Conservation (phyloP, 1,284 basidiomycete genomes). For the Ganoderma resinaceum region DNA sequence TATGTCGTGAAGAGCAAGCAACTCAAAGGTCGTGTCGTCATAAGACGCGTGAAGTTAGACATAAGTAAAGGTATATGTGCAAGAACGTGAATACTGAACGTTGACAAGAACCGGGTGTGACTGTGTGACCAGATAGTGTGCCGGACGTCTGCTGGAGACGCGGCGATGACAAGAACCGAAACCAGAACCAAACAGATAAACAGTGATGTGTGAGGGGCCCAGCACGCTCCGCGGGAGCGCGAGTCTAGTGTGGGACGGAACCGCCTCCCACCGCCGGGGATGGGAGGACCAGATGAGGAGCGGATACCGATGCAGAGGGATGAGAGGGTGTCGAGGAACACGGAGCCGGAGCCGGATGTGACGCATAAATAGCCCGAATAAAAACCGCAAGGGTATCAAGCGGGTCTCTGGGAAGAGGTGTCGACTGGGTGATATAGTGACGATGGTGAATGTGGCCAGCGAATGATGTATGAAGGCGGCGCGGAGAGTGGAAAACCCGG, state of each 20-base stretch:
- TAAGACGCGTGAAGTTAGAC: slow-evolving; percentile 8
- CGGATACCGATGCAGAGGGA: not conserved
- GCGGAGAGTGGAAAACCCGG: not conserved
- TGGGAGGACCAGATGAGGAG: slow-evolving; percentile 20
- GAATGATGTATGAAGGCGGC: slow-evolving; percentile 5
- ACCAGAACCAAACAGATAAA: slow-evolving; percentile 10
- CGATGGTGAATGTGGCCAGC: not conserved
- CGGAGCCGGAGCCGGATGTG: not conserved
- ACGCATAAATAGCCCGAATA: slow-evolving; percentile 30
- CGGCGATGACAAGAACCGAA: slow-evolving; percentile 2
- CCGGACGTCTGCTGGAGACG: slow-evolving; percentile 25
- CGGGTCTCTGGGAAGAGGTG: not conserved
- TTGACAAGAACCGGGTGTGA: not conserved
- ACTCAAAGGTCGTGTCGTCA: not conserved
- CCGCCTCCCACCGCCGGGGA: slow-evolving; percentile 25
- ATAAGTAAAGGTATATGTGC: not conserved
- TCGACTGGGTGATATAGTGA: not conserved
- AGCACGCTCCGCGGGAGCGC: slow-evolving; percentile 23
- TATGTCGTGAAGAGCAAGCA: not conserved
- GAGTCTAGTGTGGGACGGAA: slow-evolving; percentile 16
- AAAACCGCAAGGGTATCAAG: slow-evolving; percentile 12
- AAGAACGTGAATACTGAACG: not conserved
- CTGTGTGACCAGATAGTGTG: not conserved
- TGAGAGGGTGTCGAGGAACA: not conserved
- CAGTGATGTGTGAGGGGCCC: not conserved